Evolutionary conservation across 495 filamentous ascomycete genomes (phyloP).

Genomic region (Lophium mytilinum): DNA sequence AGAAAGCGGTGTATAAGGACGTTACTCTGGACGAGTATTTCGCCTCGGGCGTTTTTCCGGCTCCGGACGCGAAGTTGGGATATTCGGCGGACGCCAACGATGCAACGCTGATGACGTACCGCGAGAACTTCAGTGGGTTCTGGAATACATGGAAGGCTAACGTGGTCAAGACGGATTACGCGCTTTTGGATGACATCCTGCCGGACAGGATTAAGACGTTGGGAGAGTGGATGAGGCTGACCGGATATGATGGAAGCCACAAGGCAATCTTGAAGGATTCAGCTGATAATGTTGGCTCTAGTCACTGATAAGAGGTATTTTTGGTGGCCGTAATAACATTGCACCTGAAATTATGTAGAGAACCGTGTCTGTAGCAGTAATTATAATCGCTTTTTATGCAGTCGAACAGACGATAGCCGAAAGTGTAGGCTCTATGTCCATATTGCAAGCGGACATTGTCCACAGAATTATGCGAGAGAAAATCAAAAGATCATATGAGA

Average conservation of each 20-base stretch:
- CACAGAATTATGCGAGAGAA: no score
- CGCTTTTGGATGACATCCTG: slow-evolving; percentile 5
- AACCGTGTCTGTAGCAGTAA: no score
- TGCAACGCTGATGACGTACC: slow-evolving; percentile 10
- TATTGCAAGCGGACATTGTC: no score
- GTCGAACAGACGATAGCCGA: no score
- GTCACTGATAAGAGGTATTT: no score
- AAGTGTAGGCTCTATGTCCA: no score
- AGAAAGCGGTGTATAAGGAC: slow-evolving; percentile 6
- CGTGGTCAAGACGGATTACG: slow-evolving; percentile 14
- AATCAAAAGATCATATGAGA: no score
- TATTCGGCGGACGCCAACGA: slow-evolving; percentile 6
- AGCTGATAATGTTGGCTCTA: no score
- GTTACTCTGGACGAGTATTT: slow-evolving; percentile 5
- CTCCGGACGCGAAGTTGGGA: slow-evolving; percentile 6
- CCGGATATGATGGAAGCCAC: slow-evolving; percentile 4
- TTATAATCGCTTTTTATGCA: no score
- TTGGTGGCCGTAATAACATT: no score
- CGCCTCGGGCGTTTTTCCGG: background rate
- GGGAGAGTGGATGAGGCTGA: slow-evolving; percentile 18
- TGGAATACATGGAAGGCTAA: slow-evolving; percentile 11
- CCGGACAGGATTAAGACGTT: slow-evolving; percentile 16
- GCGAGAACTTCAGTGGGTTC: slow-evolving; percentile 17
- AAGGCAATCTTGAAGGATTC: no score
- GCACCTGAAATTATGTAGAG: no score